Evolutionary conservation across 148 eudicot species (phyloP).

Genomic region (Rhododendron ferrugineum): DNA sequence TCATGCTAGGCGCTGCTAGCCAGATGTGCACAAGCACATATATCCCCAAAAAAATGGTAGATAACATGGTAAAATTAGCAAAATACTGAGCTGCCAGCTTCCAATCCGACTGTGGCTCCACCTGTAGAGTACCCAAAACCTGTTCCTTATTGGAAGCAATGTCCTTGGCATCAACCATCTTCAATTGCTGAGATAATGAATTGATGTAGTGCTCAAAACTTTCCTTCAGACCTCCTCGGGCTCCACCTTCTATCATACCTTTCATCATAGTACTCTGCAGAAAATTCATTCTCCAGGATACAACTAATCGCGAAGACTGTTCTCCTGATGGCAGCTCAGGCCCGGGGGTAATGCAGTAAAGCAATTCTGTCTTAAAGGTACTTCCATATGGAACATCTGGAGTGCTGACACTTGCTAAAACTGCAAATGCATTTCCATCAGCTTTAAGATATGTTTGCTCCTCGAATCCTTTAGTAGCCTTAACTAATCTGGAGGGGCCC

Average conservation of each 20-base stretch:
- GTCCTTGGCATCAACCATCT: slow-evolving; percentile 55
- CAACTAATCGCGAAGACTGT: slow-evolving; percentile 54
- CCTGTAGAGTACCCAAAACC: slow-evolving; percentile 67
- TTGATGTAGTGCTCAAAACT: slow-evolving; percentile 58
- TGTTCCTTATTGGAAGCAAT: slow-evolving; percentile 66
- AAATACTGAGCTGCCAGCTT: slow-evolving; percentile 76
- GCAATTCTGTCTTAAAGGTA: slow-evolving; percentile 62
- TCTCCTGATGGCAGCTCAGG: slow-evolving; percentile 84
- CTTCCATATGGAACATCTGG: slow-evolving; percentile 92
- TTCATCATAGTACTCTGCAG: slow-evolving; percentile 92
- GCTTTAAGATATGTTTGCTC: slow-evolving; percentile 79
- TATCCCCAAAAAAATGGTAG: slow-evolving; percentile 49
- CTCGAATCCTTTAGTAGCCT: slow-evolving; percentile 77
- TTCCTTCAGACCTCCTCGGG: slow-evolving; percentile 74
- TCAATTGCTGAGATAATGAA: slow-evolving; percentile 45
- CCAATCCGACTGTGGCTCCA: slow-evolving; percentile 73
- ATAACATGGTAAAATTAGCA: slow-evolving; percentile 73
- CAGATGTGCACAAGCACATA: slow-evolving; percentile 65
- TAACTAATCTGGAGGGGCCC: slow-evolving; percentile 59
- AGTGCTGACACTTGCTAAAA: slow-evolving; percentile 61
- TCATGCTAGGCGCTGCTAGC: slow-evolving; percentile 52
- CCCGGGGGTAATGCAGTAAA: slow-evolving; percentile 73
- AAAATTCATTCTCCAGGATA: slow-evolving; percentile 83
- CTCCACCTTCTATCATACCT: slow-evolving; percentile 90
- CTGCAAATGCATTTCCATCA: slow-evolving; percentile 61